phyloP scores from a whole-genome alignment of 257 asterid species.

The Solanum raphanifolium region DNA sequence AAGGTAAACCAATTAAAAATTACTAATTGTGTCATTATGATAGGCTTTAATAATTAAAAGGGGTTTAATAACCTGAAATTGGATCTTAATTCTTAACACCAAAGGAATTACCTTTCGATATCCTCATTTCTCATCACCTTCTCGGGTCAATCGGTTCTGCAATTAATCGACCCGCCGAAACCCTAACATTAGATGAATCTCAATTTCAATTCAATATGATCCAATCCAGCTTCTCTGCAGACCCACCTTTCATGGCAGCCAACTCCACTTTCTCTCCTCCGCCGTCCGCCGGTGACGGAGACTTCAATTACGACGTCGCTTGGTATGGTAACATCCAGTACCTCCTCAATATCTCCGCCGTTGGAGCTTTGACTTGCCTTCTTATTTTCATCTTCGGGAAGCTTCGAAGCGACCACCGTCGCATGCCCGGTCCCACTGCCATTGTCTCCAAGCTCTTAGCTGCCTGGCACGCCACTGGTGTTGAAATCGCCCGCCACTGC shows the following conservation, averaged over 20 bases:
- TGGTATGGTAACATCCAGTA: conserved; percentile 97
- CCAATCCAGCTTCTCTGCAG: conserved; percentile 12
- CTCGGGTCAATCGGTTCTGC: background rate
- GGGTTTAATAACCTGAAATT: background rate
- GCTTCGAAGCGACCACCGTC: conserved; percentile 96
- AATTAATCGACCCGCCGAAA: conserved; percentile 3
- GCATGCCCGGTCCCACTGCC: conserved; percentile 85
- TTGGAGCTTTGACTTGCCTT: conserved; percentile 86
- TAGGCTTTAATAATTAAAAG: background rate
- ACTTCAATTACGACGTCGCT: conserved; percentile 37
- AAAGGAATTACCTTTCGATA: background rate
- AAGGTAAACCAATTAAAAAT: background rate
- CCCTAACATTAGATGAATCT: conserved; percentile 3
- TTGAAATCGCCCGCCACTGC: conserved; percentile 86
- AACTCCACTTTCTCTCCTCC: conserved; percentile 35
- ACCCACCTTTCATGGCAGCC: conserved; percentile 14
- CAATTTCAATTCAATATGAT: background rate
- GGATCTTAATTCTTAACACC: background rate
- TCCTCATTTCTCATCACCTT: background rate
- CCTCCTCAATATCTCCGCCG: conserved; percentile 77
- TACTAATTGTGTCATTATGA: background rate
- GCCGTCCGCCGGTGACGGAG: conserved; percentile 41
- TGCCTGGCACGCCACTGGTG: conserved; percentile 92
- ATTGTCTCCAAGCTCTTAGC: conserved; percentile 82
- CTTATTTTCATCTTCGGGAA: conserved; percentile 76